A percentile compares a stretch with the other conserved stretches of the same genome.
phyloP scores from a whole-genome alignment of 2,329 filamentous ascomycete species.

The Diaporthe australafricana region DNA sequence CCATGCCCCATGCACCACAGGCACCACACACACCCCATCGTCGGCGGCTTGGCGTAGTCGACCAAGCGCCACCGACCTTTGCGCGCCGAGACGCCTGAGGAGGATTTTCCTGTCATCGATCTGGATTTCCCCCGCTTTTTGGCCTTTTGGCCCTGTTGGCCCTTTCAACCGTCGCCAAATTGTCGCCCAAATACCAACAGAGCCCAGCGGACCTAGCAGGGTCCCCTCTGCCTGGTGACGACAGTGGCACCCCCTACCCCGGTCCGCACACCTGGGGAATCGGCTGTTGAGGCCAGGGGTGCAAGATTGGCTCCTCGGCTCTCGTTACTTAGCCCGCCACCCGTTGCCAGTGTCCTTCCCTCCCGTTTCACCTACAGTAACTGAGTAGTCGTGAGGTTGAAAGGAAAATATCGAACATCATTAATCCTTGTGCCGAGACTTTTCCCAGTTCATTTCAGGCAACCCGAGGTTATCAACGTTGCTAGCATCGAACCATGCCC shows the following conservation, averaged over 20 bases:
- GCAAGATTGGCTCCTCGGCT: slow-evolving; percentile 8
- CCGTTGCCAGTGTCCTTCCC: background rate
- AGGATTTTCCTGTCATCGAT: slow-evolving; percentile 22
- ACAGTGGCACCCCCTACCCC: background rate
- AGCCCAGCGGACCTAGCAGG: background rate
- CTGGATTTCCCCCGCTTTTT: slow-evolving; percentile 11
- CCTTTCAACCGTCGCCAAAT: slow-evolving; percentile 25
- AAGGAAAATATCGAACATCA: background rate
- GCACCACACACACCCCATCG: background rate
- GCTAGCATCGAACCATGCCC: background rate
- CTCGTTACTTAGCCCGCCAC: slow-evolving; percentile 17
- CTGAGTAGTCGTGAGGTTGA: background rate
- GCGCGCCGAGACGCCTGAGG: slow-evolving; percentile 13
- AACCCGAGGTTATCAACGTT: background rate
- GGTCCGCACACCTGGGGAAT: background rate
- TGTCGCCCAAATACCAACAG: slow-evolving; percentile 20
- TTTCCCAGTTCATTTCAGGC: slow-evolving; percentile 17
- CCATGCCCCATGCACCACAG: background rate
- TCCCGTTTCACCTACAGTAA: slow-evolving; percentile 16
- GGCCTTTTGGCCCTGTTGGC: slow-evolving; percentile 10
- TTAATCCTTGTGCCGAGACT: background rate
- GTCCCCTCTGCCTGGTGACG: background rate
- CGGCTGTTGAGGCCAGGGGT: slow-evolving; percentile 1
- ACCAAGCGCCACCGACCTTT: slow-evolving; percentile 1
- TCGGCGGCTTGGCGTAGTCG: slow-evolving; percentile 1